Percentiles rank a stretch among this genome's conserved stretches.
Conservation (phyloP, 495 filamentous ascomycete genomes). For the Cryomyces minteri region DNA sequence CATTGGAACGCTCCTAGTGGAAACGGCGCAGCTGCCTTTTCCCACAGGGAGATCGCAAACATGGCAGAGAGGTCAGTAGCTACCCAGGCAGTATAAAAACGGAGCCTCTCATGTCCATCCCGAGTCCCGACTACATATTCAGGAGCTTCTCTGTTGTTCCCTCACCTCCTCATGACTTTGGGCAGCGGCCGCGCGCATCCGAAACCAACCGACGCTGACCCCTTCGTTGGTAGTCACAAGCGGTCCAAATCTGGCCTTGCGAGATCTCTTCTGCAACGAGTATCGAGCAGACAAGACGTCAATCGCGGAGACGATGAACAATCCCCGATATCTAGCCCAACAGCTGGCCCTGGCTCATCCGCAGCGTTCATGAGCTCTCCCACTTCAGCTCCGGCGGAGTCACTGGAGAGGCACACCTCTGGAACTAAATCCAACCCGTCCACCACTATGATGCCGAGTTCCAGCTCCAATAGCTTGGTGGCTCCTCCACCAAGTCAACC, state of each 20-base stretch:
- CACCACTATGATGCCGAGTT: background rate
- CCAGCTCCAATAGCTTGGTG: background rate
- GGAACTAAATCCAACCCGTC: background rate
- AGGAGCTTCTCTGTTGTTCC: no score
- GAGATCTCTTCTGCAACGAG: constrained; percentile 16
- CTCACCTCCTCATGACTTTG: no score
- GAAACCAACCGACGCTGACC: no score
- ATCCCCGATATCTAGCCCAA: background rate
- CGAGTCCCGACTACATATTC: no score
- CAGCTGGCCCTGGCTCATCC: background rate
- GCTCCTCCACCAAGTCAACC: constrained; percentile 16
- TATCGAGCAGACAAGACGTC: constrained; percentile 18
- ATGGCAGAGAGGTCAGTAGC: no score
- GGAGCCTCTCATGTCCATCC: no score
- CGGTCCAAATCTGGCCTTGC: constrained; percentile 17
- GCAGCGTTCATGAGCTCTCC: constrained; percentile 6
- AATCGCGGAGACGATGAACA: background rate
- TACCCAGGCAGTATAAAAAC: no score
- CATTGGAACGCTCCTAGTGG: no score
- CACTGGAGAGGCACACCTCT: background rate
- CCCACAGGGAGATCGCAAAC: no score
- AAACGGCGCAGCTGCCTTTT: no score
- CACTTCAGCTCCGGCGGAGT: constrained; percentile 1
- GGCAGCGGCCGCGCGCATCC: no score
- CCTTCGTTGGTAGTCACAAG: constrained; percentile 6